Evolutionary conservation across 2,329 filamentous ascomycete genomes (phyloP), one percentile per base, ranked within the genome.

Genomic region (Hymenotorrendiella dingleyae): DNA sequence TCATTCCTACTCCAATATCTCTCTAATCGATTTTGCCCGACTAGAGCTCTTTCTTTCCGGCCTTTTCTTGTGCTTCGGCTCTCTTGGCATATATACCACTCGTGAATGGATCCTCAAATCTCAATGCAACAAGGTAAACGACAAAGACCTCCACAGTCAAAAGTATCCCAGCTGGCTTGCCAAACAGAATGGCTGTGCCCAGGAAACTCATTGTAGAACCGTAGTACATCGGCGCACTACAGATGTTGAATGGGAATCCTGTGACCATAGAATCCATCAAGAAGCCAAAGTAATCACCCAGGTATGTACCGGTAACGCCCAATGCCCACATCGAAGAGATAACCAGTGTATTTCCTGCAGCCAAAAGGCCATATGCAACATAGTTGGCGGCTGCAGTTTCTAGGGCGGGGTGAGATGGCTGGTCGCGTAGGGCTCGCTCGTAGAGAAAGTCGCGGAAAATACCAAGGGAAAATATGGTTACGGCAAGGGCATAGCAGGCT

Each of bases 211-310:
- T 74, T 19, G 91, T 93, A 49, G 83, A 88, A 45, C 93, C 93
- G 70, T 89, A 86, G 72, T 98, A 98, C 93, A 98, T 98, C 49
- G 93, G 93, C 40, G 88, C 84, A 53, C 80, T 78, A 42, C 84
- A 90, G 48, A 97, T 76, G 66, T 86, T 97, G 75, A 98, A 98
- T 2, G 93, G 93, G 63, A 98, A 98, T 11, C 86, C 84, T 10
- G 89, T 94, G 40, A 98, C 90, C 58, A 91, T 91, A 54, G 84
- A 71, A 62, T 97, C 91, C 89, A 96, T 94, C 53, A 98, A 74
- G 64, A 97, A 96, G 55, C 93, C 93, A 63, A 97, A 98, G 73
- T 98, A 98, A 71, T 98, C 93, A 56, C 93, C 93, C 26, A 98
- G 73, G 64, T 96, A 98, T 27, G 93, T 98, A 50, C 93, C 93